Evolutionary conservation across 176 grass and related monocot genomes (phyloP).

Genomic region (Rhynchospora pubera): DNA sequence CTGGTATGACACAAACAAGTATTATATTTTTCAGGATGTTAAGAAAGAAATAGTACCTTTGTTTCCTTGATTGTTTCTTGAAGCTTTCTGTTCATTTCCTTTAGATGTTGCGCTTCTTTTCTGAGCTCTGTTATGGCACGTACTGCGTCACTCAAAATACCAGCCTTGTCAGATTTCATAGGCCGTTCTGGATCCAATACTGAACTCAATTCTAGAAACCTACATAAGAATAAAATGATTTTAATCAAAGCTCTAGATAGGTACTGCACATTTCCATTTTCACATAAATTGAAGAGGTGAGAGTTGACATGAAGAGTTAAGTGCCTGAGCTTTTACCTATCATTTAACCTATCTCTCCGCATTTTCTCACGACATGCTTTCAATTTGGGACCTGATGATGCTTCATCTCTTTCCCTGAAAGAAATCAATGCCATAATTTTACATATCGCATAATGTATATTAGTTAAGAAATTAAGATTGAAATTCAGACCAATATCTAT

Average conservation of each 20-base stretch:
- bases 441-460: constrained; percentile 2
- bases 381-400: constrained; percentile 41
- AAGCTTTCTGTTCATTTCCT: constrained; percentile 56
- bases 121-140: constrained; percentile 35
- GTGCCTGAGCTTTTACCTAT: constrained; percentile 30
- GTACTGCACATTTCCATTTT: not conserved
- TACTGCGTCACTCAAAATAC: constrained; percentile 51
- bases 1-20: not conserved
- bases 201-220: constrained; percentile 56
- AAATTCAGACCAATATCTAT: not conserved
- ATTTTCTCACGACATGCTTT: constrained; percentile 82
- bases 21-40: not conserved
- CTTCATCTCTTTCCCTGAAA: constrained; percentile 40
- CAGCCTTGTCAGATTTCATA: constrained; percentile 58
- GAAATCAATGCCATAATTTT: not conserved
- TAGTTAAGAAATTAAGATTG: not conserved
- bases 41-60: constrained; percentile 34
- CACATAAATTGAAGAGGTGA: not conserved
- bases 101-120: constrained; percentile 45
- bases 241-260: not conserved
- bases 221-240: not conserved
- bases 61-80: constrained; percentile 51
- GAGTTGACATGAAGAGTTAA: not conserved
- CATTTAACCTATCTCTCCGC: constrained; percentile 62
- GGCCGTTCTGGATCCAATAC: constrained; percentile 52